Conservation (phyloP, 2,329 filamentous ascomycete species). For the Alternaria ethzedia region DNA sequence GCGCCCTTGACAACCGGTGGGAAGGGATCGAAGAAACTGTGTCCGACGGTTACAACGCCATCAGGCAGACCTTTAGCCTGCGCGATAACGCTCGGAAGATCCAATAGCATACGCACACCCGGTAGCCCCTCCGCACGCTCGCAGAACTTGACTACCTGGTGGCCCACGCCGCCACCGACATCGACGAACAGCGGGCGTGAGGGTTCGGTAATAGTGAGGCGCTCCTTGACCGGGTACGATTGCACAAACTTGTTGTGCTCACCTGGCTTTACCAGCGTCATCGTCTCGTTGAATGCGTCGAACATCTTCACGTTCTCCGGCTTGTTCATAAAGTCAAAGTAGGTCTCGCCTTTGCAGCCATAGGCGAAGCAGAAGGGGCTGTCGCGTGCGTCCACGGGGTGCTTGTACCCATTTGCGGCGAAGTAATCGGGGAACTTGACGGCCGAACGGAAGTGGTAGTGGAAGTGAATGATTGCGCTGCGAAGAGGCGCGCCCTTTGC, state of each 20-base stretch:
- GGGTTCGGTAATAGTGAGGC: conserved; percentile 7
- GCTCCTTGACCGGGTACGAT: conserved; percentile 21
- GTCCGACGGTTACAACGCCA: conserved; percentile 6
- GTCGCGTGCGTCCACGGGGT: conserved; percentile 34
- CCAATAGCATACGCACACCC: conserved; percentile 15
- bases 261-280: conserved; percentile 21
- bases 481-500: background rate
- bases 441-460: conserved; percentile 15
- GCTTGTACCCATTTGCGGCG: conserved; percentile 34
- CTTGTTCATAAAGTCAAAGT: conserved; percentile 34
- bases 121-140: background rate
- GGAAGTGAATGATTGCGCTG: conserved; percentile 9
- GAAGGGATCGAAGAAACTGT: conserved; percentile 28
- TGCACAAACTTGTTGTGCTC: conserved; percentile 15
- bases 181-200: conserved; percentile 22
- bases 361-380: conserved; percentile 33
- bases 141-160: background rate
- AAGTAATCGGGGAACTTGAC: conserved; percentile 32
- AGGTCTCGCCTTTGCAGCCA: conserved; percentile 18
- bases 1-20: conserved; percentile 21
- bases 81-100: conserved; percentile 20
- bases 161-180: conserved; percentile 15
- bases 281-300: conserved; percentile 37
- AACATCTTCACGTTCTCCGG: conserved; percentile 19
- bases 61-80: conserved; percentile 3